Evolutionary conservation across 108 stramenopile genomes (phyloP), one percentile per base, ranked within the genome.

Genomic region (Seminavis robusta): DNA sequence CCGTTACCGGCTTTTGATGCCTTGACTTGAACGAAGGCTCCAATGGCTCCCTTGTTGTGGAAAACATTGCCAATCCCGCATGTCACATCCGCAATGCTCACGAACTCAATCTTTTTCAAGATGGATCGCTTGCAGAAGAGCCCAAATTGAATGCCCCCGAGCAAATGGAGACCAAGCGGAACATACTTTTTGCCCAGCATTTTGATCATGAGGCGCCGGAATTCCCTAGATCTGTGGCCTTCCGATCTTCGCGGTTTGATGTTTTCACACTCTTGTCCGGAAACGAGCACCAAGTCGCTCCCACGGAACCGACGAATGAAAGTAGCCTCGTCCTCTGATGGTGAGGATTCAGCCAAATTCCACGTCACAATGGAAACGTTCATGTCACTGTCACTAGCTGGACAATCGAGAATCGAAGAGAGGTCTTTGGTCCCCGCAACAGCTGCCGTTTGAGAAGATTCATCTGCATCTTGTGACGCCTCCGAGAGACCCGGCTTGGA

Each of bases 41-140:
- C 86, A 40, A 94, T 89, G 26, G 85, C 93, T 15, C 93, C 93
- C 56, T 94, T 94, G 66, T 94, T 94, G 61, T 94, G 93, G 44
- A 94, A 86, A 0, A 90, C 87, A 51, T 90, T 90, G 3, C 93
- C 93, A 41, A 94, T 84, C 0, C 93, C 93, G 60, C 93, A 94
- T 0, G 93, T 80, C 7, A 94, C 93, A 56, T 94, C 93, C 9
- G 80, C 80, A 52, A 94, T 63, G 9, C 71, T 63, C 31, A 86
- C 63, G 39, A 73, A 57, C 59, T 90, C 81, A 39, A 94, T 64
- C 29, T 94, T 79, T 27, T 71, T 62, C 52, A 90, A 47, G 39
- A 86, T 64, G 7, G 83, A 79, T 24, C 73, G 65, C 51, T 80
- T 85, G 37, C 84, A 85, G 62, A 81, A 89, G 17, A 94, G 60